phyloP scores from a whole-genome alignment of 495 filamentous ascomycete species.

The Hypoxylon crocopeplum region DNA sequence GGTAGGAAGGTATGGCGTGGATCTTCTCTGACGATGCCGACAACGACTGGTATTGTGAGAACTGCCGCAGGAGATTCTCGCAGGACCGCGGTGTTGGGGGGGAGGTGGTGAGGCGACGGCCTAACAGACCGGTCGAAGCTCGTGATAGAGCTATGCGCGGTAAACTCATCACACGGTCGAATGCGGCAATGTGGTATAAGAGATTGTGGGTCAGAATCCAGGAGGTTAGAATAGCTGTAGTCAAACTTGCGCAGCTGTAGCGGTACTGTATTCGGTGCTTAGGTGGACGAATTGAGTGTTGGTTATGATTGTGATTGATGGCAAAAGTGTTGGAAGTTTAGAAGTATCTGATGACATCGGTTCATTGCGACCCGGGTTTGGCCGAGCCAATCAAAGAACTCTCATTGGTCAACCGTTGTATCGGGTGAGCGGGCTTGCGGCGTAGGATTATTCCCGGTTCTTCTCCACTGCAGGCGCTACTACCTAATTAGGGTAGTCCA shows the following conservation, averaged over 20 bases:
- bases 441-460: too few relatives aligned
- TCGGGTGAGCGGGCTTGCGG: too few relatives aligned
- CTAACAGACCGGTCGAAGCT: constrained; percentile 59
- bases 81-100: constrained; percentile 51
- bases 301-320: background rate
- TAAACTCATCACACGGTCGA: constrained; percentile 34
- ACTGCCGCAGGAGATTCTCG: constrained; percentile 64
- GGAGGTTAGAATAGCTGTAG: background rate
- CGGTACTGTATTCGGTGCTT: too few relatives aligned
- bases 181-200: background rate
- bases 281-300: too few relatives aligned
- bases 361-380: constrained; percentile 41
- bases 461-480: too few relatives aligned
- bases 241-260: too few relatives aligned
- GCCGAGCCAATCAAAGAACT: constrained; percentile 48
- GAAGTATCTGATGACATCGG: constrained; percentile 52
- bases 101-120: constrained; percentile 51
- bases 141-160: constrained; percentile 48
- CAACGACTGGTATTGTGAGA: constrained; percentile 67
- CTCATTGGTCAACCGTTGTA: constrained; percentile 40
- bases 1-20: constrained; percentile 77
- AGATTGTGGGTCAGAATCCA: too few relatives aligned
- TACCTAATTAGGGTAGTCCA: too few relatives aligned
- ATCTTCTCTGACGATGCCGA: constrained; percentile 65
- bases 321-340: constrained; percentile 12